Evolutionary conservation across 441 rosid species (phyloP).

Genomic region (Viola pubescens): DNA sequence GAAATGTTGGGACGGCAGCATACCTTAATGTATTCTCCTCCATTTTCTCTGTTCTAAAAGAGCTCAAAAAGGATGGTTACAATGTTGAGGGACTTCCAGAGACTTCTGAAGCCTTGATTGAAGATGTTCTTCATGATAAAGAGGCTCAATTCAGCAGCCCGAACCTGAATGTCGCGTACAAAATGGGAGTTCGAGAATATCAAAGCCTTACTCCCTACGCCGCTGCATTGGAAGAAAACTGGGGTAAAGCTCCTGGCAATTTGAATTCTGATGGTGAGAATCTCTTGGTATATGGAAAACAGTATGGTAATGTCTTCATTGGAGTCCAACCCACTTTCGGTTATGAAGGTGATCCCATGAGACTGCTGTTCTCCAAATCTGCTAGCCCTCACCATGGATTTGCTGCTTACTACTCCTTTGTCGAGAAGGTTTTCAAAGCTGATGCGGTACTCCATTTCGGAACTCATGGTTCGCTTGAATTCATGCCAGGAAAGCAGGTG

Average conservation of each 20-base stretch:
- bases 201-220: slow-evolving; percentile 80
- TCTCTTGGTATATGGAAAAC: slow-evolving; percentile 87
- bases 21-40: slow-evolving; percentile 95
- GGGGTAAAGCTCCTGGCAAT: slow-evolving; percentile 99
- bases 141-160: slow-evolving; percentile 99
- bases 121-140: slow-evolving; percentile 87
- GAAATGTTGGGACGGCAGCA: slow-evolving; percentile 93
- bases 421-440: slow-evolving; percentile 90
- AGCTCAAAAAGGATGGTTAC: slow-evolving; percentile 81
- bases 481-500: slow-evolving; percentile 99
- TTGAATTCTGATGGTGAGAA: slow-evolving; percentile 91
- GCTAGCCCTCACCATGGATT: slow-evolving; percentile 99
- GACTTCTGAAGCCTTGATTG: slow-evolving; percentile 78
- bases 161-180: slow-evolving; percentile 78
- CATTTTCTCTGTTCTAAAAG: slow-evolving; percentile 79
- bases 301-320: slow-evolving; percentile 86
- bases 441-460: slow-evolving; percentile 98
- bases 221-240: slow-evolving; percentile 80
- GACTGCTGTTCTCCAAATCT: slow-evolving; percentile 91
- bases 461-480: slow-evolving; percentile 95
- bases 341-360: slow-evolving; percentile 98
- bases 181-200: slow-evolving; percentile 87
- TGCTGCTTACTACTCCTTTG: slow-evolving; percentile 91
- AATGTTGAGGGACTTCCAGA: slow-evolving; percentile 86
- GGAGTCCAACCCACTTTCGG: slow-evolving; percentile 99